Conservation (phyloP, 2,329 filamentous ascomycete genomes). For the Colletotrichum sp. region DNA sequence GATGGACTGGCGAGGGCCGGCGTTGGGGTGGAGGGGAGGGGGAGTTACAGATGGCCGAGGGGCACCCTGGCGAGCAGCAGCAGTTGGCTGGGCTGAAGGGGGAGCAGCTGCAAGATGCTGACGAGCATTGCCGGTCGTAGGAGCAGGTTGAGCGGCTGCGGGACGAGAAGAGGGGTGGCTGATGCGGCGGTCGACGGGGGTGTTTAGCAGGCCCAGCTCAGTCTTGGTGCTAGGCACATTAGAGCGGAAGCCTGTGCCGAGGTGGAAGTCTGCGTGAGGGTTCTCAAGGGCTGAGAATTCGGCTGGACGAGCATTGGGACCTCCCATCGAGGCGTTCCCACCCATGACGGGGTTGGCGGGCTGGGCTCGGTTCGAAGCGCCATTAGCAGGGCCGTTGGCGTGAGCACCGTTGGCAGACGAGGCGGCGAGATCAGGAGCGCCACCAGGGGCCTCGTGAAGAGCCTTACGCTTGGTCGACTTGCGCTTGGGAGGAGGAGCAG, state of each 20-base stretch:
- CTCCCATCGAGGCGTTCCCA: neutral
- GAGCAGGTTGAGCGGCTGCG: neutral
- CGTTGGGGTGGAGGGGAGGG: neutral
- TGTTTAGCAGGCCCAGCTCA: neutral
- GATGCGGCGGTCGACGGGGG: neutral
- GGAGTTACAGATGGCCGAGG: neutral
- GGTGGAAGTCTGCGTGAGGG: neutral
- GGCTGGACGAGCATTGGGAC: fast-evolving
- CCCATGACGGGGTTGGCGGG: neutral
- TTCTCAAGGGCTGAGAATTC: fast-evolving
- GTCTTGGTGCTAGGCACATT: neutral
- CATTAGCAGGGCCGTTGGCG: neutral
- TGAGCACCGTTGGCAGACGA: neutral
- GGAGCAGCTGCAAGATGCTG: neutral
- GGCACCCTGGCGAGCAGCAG: neutral
- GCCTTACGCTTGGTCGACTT: neutral
- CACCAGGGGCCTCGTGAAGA: neutral
- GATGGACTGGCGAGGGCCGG: no score
- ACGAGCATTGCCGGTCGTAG: no score
- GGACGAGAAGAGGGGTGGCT: neutral
- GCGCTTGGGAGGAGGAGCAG: neutral
- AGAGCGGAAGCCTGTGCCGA: neutral
- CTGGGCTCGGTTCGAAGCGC: neutral
- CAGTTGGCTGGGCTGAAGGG: neutral
- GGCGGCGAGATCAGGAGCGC: neutral